A percentile compares a stretch with the other conserved stretches of the same genome.
These are phyloP conservation scores for Haematococcus lacustris DNA, from an alignment of 139 green algal genomes.

Conservation along the genomic window DNA sequence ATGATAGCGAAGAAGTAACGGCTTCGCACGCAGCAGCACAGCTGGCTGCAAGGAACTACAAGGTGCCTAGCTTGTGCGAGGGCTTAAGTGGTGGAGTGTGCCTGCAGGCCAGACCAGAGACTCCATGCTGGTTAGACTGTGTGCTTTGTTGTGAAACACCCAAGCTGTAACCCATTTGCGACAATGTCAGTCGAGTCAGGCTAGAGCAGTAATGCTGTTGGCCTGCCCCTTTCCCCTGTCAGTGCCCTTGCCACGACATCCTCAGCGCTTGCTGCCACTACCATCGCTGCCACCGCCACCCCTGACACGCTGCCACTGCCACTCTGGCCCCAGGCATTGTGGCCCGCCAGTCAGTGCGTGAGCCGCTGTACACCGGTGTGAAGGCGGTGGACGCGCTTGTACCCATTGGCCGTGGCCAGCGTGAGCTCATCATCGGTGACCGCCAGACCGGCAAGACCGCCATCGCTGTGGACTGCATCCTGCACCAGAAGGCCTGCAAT, in stretches of 20 bases:
- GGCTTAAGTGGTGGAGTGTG: no score
- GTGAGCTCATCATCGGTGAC: constrained; percentile 89
- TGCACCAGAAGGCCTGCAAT: constrained; percentile 62
- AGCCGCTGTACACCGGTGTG: constrained; percentile 59
- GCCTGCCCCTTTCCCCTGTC: no score
- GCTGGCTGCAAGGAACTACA: neutral
- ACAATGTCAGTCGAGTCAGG: no score
- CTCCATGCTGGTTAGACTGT: neutral
- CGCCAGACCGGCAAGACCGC: constrained; percentile 89
- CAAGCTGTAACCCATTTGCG: no score
- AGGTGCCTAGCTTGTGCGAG: neutral
- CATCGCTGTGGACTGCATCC: constrained; percentile 80
- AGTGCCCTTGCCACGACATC: no score
- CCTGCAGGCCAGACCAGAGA: neutral
- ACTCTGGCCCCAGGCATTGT: constrained; percentile 51
- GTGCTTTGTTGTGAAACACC: no score
- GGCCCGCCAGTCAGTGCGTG: constrained; percentile 45
- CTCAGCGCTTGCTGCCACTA: no score
- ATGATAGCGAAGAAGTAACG: neutral
- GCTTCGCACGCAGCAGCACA: neutral
- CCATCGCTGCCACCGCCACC: no score
- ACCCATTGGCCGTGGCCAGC: constrained; percentile 83
- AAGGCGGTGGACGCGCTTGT: constrained; percentile 79
- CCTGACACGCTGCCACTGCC: neutral
- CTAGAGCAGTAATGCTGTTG: no score